phyloP scores from a whole-genome alignment of 805 yeast genomes.

The Metschnikowia picachoensis region DNA sequence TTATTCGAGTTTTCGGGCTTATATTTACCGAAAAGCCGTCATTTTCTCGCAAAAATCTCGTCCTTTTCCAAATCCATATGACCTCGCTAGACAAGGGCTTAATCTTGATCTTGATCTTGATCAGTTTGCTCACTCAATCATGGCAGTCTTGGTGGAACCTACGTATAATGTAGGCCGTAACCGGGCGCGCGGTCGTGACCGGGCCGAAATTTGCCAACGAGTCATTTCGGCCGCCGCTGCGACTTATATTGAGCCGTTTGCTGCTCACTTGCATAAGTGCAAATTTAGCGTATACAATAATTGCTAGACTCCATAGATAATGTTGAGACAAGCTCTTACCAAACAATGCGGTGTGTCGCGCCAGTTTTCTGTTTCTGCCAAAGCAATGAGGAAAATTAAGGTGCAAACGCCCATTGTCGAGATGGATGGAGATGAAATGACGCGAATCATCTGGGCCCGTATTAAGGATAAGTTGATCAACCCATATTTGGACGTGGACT shows the following conservation, averaged over 20 bases:
- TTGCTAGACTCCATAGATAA: not conserved
- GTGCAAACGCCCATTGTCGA: constrained; percentile 91
- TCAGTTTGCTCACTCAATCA: too few species aligned
- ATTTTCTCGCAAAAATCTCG: not conserved
- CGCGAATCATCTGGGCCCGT: constrained; percentile 91
- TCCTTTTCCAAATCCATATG: too few species aligned
- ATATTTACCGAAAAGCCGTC: too few species aligned
- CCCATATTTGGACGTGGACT: constrained; percentile 83
- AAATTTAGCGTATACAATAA: too few species aligned
- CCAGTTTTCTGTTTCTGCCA: constrained; percentile 8
- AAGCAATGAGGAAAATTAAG: constrained; percentile 48
- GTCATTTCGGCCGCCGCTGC: too few species aligned
- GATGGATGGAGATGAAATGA: constrained; percentile 97
- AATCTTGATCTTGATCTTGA: too few species aligned
- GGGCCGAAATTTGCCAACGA: constrained; percentile 1
- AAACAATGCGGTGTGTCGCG: constrained; percentile 1
- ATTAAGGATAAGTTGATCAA: constrained; percentile 81
- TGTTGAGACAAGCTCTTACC: constrained; percentile 3
- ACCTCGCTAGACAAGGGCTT: too few species aligned
- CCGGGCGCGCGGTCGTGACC: constrained; percentile 10
- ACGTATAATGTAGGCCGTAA: constrained; percentile 3
- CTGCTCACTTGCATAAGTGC: too few species aligned
- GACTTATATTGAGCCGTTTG: too few species aligned
- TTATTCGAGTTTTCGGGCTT: too few species aligned
- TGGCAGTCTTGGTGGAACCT: too few species aligned